Evolutionary conservation across 352 stramenopile genomes (phyloP).

Genomic region (Phytophthora palmivora): DNA sequence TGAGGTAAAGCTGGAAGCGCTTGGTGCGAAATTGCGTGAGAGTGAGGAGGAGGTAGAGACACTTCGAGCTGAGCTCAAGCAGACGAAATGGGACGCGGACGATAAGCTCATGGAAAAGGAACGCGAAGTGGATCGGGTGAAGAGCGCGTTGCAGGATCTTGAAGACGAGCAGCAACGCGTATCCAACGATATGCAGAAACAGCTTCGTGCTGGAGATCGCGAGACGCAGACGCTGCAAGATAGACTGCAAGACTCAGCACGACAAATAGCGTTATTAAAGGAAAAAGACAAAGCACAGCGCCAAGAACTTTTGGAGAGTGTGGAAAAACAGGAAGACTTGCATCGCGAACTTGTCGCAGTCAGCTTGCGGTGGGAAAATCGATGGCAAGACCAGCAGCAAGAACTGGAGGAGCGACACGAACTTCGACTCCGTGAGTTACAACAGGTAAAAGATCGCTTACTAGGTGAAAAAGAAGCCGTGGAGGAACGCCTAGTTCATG

Average conservation of each 20-base stretch:
- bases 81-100: constrained; percentile 66
- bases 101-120: constrained; percentile 71
- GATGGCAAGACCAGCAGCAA: constrained; percentile 69
- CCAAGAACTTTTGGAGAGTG: constrained; percentile 56
- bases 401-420: constrained; percentile 55
- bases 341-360: constrained; percentile 67
- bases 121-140: constrained; percentile 54
- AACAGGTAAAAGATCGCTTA: constrained; percentile 62
- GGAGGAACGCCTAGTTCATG: constrained; percentile 62
- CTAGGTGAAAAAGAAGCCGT: constrained; percentile 62
- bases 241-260: constrained; percentile 50
- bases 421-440: constrained; percentile 56
- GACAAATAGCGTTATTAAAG: constrained; percentile 56
- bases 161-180: constrained; percentile 58
- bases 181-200: constrained; percentile 56
- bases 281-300: constrained; percentile 72
- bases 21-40: constrained; percentile 55
- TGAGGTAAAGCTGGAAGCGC: constrained; percentile 54
- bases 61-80: constrained; percentile 63
- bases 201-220: constrained; percentile 56
- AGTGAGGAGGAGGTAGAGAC: constrained; percentile 60
- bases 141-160: constrained; percentile 60
- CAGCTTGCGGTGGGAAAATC: constrained; percentile 77
- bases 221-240: constrained; percentile 54
- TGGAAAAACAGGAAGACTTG: constrained; percentile 70